Evolutionary conservation across 441 rosid genomes (phyloP), one percentile per base, ranked within the genome.

Genomic region (Populus tomentosa): DNA sequence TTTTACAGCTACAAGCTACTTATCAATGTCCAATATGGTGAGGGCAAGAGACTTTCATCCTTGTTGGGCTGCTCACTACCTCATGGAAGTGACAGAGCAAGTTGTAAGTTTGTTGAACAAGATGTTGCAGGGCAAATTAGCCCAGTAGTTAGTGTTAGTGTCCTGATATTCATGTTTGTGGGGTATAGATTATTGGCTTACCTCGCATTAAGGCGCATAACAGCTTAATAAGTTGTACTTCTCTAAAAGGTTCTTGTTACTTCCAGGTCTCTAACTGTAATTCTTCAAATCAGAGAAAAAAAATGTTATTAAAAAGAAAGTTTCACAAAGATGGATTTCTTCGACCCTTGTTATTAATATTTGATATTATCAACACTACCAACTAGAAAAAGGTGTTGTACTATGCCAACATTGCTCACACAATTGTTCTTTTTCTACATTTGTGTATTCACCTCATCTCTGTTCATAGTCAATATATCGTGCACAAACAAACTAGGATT

Each of bases 151-250:
- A 85, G 94, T 67, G 82, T 88, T 20, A 72, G 89, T 2, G 83
- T 79, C 32, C 67, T 94, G 81, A 23, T 87, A 30, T 71, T 87
- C 21, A 94, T 94, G 98, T 90, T 93, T 74, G 79, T 89, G 64
- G 98, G 97, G 67, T 94, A 91, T 77, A 86, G 98, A 73, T 65
- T 91, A 42, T 59, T 93, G 81, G 98, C 98, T 9, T 94, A 94
- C 77, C 86, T 94, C 38, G 95, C 97, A 2, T 76, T 94, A 66
- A 89, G 89, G 83, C 89, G 95, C 70, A 79, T 87, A 33, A 86
- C 84, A 80, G 78, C 77, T 65, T 89, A 84, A 69, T 33, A 42
- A 0, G 42, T 20, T 72, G 65, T 56, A 61, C 4, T 23, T 0
- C 64, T 16, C 16, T 42, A 7, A 3, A 6, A 42, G 72, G 56